Base-by-base conservation (phyloP, 352 stramenopile genomes). In the Pythium grandisporangium region DNA sequence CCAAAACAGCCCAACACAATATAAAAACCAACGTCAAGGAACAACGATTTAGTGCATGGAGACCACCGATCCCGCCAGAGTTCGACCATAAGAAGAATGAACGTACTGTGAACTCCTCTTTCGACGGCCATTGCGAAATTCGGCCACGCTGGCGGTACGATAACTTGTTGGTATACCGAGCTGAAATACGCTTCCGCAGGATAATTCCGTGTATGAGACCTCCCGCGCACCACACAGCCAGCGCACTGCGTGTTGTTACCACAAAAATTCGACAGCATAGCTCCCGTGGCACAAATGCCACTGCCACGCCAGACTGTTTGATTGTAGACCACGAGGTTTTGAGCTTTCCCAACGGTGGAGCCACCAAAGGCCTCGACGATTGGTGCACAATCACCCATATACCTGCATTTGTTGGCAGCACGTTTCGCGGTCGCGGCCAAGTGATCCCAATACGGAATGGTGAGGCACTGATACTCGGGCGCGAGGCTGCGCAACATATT, bases 401-500 rank as follows among this genome's bases (percentile, higher is more conserved):
- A 58, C 32, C 43, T 20, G 29, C 60, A 70, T 17, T 40, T 42
- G 5, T 17, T 23, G 37, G 17, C 33, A 42, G 1, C 45, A 35
- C 1, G 43, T 55, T 17, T 39, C 4, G 54, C 54, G 14, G 54
- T 55, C 19, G 52, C 41, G 19, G 53, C 42, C 14, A 63, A 58
- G 11, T 60, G 44, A 36, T 70, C 56, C 60, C 60, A 70, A 30
- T 53, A 66, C 11, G 60, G 60, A 6, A 70, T 30, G 37, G 60
- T 70, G n/a, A 70, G 6, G 16, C 42, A 54, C 33, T 30, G 42
- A 25, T 50, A 70, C 17, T 59, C 42, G 27, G 32, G 23, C 0
- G 42, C 48, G 19, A 66, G 56, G 34, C 45, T 59, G 16, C 60
- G 60, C 7, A 70, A 45, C 60, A 70, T 70, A 41, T 70, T 70